A percentile compares a stretch with the other conserved stretches of the same genome.
phyloP scores from a whole-genome alignment of 2,329 filamentous ascomycete genomes.

The Volutella citrinella region DNA sequence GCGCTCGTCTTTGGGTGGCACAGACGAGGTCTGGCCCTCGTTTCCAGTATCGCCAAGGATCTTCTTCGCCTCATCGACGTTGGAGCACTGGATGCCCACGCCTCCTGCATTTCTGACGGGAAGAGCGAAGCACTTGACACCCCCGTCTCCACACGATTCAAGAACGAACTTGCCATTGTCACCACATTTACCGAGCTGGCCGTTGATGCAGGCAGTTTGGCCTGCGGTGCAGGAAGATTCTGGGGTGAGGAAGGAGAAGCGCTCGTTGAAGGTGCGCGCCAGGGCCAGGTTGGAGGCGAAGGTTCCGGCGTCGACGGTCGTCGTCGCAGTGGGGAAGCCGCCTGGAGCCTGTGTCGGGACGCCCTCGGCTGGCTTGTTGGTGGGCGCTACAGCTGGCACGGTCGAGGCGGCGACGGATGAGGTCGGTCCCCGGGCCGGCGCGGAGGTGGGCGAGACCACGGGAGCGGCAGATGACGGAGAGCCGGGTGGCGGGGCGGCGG shows the following conservation, averaged over 20 bases:
- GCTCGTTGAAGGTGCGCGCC: conserved; percentile 44
- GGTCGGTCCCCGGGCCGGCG: conserved; percentile 13
- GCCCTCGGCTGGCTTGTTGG: conserved; percentile 28
- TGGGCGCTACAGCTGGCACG: conserved; percentile 8
- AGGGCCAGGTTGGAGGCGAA: conserved; percentile 44
- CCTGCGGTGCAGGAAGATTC: conserved; percentile 43
- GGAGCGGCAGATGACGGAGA: conserved; percentile 9
- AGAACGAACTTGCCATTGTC: conserved; percentile 40
- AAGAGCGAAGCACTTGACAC: conserved; percentile 48
- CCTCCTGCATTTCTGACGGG: conserved; percentile 49
- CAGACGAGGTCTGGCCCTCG: too few species aligned
- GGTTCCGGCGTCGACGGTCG: conserved; percentile 38
- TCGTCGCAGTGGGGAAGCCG: conserved; percentile 33
- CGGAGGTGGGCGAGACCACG: conserved; percentile 5
- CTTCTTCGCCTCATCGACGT: conserved; percentile 35
- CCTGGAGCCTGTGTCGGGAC: conserved; percentile 42
- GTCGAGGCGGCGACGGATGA: conserved; percentile 7
- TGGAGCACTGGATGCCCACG: conserved; percentile 47
- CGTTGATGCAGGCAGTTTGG: conserved; percentile 52
- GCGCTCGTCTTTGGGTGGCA: too few species aligned
- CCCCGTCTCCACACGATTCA: conserved; percentile 27
- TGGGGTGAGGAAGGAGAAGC: conserved; percentile 43
- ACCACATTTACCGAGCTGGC: conserved; percentile 46
- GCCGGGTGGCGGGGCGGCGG: too few species aligned
- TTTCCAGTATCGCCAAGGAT: conserved; percentile 36